Base-by-base conservation (phyloP, 306 rosid species). In the Mimosa pudica region DNA sequence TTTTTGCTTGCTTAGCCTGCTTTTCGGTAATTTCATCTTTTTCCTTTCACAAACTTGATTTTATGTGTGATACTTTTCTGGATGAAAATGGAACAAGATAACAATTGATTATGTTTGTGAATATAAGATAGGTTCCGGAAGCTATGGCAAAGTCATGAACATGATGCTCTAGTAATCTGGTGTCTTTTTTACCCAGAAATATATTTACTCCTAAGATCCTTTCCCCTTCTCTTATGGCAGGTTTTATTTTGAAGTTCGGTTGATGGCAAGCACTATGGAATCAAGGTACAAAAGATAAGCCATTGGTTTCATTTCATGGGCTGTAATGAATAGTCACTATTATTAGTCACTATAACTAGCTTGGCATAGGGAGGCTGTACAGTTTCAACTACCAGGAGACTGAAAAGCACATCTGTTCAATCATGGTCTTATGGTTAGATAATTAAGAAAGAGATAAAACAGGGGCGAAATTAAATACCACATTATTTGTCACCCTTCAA, bases 111-210 rank as follows among this genome's bases (percentile, higher is more conserved):
- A 93, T 77, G 87, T 96, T 78, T 98, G 97, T 35, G 96, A 24
- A 91, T 82, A n/a, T 80, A 93, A 86, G 90, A 96, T 96, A 87
- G 99, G 99, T 68, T 77, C 98, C 30, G 97, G 99, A 71, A 96
- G 99, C 88, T 96, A 93, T 3, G 99, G 99, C 82, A 96, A 96
- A 96, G 98, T 96, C 96, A 98, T 96, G 82, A 87, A 90, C 71
- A 45, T 79, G 70, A 10, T 75, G 55, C 70, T 68, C 64, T 80
- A 20, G 35, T 58, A 72, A 47, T 81, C 57, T 44, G 42, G 44
- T 84, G 35, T 77, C 35, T 70, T 45, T 84, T 18, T 17, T 20
- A 24, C 30, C 80, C 72, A 10, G 33, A 33, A 70, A 73, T 63
- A 5, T 36, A 48, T 33, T 66, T 81, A 4, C 81, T 71, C 73